These are phyloP conservation scores for Typha latifolia DNA, from an alignment of 176 grass and related monocot species.

Conservation along the genomic window DNA sequence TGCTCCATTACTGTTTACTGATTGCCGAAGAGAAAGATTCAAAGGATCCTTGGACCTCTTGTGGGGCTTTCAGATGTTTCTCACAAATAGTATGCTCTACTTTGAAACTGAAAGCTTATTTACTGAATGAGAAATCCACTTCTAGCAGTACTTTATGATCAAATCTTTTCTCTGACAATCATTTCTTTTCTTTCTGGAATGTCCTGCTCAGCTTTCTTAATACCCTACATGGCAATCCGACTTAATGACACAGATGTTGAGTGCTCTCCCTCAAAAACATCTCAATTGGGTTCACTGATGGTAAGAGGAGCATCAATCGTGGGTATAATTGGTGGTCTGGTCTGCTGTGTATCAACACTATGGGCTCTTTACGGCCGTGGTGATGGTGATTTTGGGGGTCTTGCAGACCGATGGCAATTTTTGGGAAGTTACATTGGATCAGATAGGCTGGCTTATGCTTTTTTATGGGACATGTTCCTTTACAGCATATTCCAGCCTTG, in stretches of 20 bases:
- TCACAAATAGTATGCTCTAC: conserved; percentile 82
- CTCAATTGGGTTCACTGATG: conserved; percentile 56
- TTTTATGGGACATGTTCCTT: conserved; percentile 76
- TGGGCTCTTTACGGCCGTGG: conserved; percentile 57
- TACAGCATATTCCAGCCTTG: conserved; percentile 88
- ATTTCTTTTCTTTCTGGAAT: not conserved
- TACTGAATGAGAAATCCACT: not conserved
- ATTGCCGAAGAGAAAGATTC: conserved; percentile 56
- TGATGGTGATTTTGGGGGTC: conserved; percentile 42
- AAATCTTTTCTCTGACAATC: not conserved
- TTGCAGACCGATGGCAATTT: conserved; percentile 51
- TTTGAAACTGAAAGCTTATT: conserved; percentile 7
- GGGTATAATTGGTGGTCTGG: conserved; percentile 35
- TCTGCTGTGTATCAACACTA: conserved; percentile 43
- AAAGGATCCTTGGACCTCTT: conserved; percentile 71
- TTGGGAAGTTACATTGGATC: conserved; percentile 43
- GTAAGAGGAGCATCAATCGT: conserved; percentile 43
- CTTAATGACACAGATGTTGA: conserved; percentile 38
- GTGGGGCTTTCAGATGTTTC: conserved; percentile 94
- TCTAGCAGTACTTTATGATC: not conserved
- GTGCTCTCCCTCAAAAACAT: conserved; percentile 22
- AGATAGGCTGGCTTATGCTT: conserved; percentile 70
- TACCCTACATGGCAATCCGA: conserved; percentile 97
- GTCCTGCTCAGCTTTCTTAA: conserved; percentile 54
- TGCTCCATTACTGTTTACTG: conserved; percentile 66